A percentile compares a stretch with the other conserved stretches of the same genome.
These are phyloP conservation scores for Sporopachydermia cereana DNA, from an alignment of 1,139 yeast genomes.

Conservation along the genomic window DNA sequence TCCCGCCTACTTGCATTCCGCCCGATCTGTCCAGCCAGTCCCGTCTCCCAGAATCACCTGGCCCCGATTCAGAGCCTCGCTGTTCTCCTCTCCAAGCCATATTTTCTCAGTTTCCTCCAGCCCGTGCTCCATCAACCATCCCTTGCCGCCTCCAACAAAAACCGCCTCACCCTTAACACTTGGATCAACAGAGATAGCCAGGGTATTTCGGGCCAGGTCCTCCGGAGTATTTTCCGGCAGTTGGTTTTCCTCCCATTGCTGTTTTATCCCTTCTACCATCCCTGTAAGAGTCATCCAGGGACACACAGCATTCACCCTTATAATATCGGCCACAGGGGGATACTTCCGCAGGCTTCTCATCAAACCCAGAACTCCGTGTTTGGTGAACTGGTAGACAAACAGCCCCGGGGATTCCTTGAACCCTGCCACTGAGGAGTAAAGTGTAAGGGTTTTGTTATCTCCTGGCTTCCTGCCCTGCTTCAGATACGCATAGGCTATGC, in stretches of 20 bases:
- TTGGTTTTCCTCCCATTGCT: not conserved
- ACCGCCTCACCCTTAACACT: not conserved
- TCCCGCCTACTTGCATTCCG: not conserved
- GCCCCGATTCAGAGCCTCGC: not conserved
- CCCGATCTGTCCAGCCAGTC: slow-evolving; percentile 5
- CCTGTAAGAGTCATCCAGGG: slow-evolving; percentile 5
- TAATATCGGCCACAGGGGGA: slow-evolving; percentile 3
- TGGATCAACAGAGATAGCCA: slow-evolving; percentile 1
- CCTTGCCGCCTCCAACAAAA: slow-evolving; percentile 2
- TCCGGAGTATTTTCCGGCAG: slow-evolving; percentile 5
- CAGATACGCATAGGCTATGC: slow-evolving; percentile 4
- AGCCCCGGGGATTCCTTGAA: slow-evolving; percentile 3
- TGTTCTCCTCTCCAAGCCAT: slow-evolving; percentile 1
- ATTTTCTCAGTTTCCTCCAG: not conserved
- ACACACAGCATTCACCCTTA: slow-evolving; percentile 1
- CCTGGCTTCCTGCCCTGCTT: not conserved
- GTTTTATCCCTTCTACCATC: not conserved
- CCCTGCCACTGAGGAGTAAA: slow-evolving; percentile 2
- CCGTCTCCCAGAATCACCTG: slow-evolving; percentile 5
- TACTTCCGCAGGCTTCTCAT: slow-evolving; percentile 1
- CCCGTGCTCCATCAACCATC: slow-evolving; percentile 4
- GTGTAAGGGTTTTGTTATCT: slow-evolving; percentile 1
- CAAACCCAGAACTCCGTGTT: slow-evolving; percentile 1
- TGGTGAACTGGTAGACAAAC: slow-evolving; percentile 5
- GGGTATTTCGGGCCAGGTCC: not conserved